A percentile compares a stretch with the other conserved stretches of the same genome.
Conservation (phyloP, 1,284 basidiomycete genomes). For the Ustilago curta region DNA sequence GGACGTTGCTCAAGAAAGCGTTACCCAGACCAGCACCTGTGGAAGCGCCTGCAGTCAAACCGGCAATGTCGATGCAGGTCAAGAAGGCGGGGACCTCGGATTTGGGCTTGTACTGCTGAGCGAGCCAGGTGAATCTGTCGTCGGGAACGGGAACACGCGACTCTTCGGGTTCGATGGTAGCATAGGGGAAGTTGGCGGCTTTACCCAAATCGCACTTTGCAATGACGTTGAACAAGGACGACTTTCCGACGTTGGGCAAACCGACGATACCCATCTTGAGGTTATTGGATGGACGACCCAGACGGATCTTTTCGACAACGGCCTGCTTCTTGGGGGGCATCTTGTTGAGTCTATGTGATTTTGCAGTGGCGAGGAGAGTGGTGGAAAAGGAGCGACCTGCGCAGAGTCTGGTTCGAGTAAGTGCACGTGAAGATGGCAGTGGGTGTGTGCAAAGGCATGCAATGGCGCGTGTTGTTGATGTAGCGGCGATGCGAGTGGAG, state of each 20-base stretch:
- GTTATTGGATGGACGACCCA: constrained; percentile 68
- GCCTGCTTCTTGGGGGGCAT: constrained; percentile 65
- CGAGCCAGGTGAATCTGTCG: constrained; percentile 92
- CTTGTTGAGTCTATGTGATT: constrained; percentile 43
- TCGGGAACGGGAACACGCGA: constrained; percentile 98
- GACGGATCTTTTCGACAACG: constrained; percentile 59
- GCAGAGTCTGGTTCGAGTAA: not conserved
- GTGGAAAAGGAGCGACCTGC: constrained; percentile 26
- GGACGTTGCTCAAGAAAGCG: constrained; percentile 95
- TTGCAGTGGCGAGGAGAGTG: constrained; percentile 28
- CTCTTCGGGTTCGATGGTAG: constrained; percentile 77
- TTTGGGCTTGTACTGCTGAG: constrained; percentile 87
- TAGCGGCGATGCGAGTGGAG: constrained; percentile 2
- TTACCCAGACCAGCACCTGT: constrained; percentile 98
- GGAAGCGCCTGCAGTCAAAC: constrained; percentile 93
- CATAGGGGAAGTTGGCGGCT: constrained; percentile 98
- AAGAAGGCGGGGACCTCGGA: constrained; percentile 91
- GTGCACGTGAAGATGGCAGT: not conserved
- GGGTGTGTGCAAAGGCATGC: constrained; percentile 1
- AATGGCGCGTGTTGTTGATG: not conserved
- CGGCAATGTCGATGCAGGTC: constrained; percentile 99
- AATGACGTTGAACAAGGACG: constrained; percentile 79
- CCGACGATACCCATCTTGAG: constrained; percentile 69
- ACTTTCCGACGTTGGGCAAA: constrained; percentile 69
- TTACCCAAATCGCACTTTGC: constrained; percentile 91